phyloP scores from a whole-genome alignment of 2,329 filamentous ascomycete genomes.

The Cladophialophora chaetospira region DNA sequence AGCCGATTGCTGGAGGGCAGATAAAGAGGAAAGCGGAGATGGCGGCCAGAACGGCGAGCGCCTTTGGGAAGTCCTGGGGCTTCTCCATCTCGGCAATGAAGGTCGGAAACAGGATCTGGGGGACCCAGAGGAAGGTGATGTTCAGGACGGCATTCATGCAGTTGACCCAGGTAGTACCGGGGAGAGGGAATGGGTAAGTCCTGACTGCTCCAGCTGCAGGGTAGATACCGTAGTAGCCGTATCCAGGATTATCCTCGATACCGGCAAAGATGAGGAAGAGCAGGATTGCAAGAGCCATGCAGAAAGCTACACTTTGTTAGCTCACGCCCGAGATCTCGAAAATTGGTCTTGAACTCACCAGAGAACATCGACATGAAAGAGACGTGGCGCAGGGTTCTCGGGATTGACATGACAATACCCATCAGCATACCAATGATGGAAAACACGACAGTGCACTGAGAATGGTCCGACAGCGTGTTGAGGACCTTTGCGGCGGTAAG shows the following conservation, averaged over 20 bases:
- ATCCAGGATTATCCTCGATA: slow-evolving; percentile 48
- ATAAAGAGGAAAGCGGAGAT: slow-evolving; percentile 54
- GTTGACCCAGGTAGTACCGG: slow-evolving; percentile 50
- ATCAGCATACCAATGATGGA: slow-evolving; percentile 50
- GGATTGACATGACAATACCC: slow-evolving; percentile 50
- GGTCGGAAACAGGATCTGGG: slow-evolving; percentile 55
- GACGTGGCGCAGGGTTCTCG: slow-evolving; percentile 50
- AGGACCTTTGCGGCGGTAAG: slow-evolving; percentile 53
- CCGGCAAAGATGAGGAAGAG: slow-evolving; percentile 54
- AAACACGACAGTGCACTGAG: slow-evolving; percentile 53
- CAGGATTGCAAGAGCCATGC: slow-evolving; percentile 53
- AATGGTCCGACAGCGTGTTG: slow-evolving; percentile 54
- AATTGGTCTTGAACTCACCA: slow-evolving; percentile 48
- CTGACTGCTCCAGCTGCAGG: slow-evolving; percentile 47
- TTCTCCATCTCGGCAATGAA: slow-evolving; percentile 56
- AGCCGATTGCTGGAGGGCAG: slow-evolving; percentile 52
- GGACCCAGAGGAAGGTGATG: slow-evolving; percentile 55
- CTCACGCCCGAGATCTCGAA: too few species aligned
- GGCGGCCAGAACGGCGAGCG: slow-evolving; percentile 49
- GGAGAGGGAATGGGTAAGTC: slow-evolving; percentile 52
- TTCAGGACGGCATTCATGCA: slow-evolving; percentile 55
- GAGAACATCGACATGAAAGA: slow-evolving; percentile 56
- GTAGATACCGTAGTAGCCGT: slow-evolving; percentile 51
- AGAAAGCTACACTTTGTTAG: slow-evolving; percentile 39
- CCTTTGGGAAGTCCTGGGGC: slow-evolving; percentile 55